Evolutionary conservation across 2,329 filamentous ascomycete species (phyloP).

Genomic region (Ascomycota sp.): DNA sequence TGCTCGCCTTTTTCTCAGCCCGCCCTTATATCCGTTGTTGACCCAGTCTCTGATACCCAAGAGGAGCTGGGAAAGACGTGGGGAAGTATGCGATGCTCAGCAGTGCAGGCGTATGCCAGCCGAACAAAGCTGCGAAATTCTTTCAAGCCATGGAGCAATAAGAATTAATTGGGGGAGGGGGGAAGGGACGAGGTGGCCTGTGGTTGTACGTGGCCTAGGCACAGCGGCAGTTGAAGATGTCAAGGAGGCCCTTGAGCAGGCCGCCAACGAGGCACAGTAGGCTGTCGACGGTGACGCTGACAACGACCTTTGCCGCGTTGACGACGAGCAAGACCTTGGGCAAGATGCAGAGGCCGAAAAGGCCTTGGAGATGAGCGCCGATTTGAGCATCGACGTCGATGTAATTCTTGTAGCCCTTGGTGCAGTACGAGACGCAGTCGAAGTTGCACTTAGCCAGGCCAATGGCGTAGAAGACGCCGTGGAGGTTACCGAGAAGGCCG

Average conservation of each 20-base stretch:
- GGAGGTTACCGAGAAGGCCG: conserved; percentile 8
- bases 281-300: conserved; percentile 9
- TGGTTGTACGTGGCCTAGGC: conserved; percentile 3
- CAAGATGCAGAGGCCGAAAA: conserved; percentile 13
- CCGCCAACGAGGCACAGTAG: conserved; percentile 14
- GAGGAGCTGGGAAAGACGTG: too few species aligned
- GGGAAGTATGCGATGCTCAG: too few species aligned
- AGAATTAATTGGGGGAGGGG: too few species aligned
- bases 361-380: conserved; percentile 6
- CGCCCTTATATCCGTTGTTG: too few species aligned
- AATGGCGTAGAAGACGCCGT: conserved; percentile 9
- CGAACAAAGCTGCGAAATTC: too few species aligned
- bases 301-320: conserved; percentile 7
- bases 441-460: conserved; percentile 13
- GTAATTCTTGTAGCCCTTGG: conserved; percentile 18
- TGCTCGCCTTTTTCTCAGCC: too few species aligned
- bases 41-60: too few species aligned
- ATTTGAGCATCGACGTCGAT: conserved; percentile 9
- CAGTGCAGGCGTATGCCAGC: too few species aligned
- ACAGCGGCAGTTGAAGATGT: conserved; percentile 14
- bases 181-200: not conserved
- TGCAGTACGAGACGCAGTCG: conserved; percentile 18
- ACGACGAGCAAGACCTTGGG: conserved; percentile 11
- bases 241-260: conserved; percentile 10
- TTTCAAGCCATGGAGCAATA: not conserved